These are phyloP conservation scores for Nissolia schottii DNA, from an alignment of 306 rosid genomes.

Conservation along the genomic window DNA sequence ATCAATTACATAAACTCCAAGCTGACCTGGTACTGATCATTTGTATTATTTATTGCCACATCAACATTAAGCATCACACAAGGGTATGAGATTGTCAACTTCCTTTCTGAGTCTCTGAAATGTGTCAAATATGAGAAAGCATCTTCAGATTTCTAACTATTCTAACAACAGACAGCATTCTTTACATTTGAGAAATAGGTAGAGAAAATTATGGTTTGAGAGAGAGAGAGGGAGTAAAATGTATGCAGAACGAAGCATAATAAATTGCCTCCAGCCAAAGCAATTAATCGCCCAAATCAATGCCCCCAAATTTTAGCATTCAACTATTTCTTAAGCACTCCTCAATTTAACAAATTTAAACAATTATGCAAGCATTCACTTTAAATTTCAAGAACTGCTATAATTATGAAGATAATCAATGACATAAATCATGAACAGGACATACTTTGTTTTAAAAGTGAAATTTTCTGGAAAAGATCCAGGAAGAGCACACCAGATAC, in stretches of 20 bases:
- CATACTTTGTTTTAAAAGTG: slow-evolving; percentile 87
- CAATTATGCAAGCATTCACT: neutral
- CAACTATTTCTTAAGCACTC: neutral
- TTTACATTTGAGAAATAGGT: neutral
- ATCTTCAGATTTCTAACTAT: slow-evolving; percentile 21
- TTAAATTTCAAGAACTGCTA: neutral
- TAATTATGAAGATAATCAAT: neutral
- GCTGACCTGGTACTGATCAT: slow-evolving; percentile 96
- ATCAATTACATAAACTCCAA: slow-evolving; percentile 18
- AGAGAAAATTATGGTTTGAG: neutral
- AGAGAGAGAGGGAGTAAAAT: slow-evolving; percentile 4
- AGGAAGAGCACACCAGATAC: slow-evolving; percentile 98
- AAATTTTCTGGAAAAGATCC: slow-evolving; percentile 97
- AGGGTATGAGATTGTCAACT: slow-evolving; percentile 96
- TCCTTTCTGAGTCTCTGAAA: slow-evolving; percentile 80
- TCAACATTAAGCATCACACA: slow-evolving; percentile 99
- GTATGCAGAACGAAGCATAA: neutral
- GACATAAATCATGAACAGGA: slow-evolving; percentile 13
- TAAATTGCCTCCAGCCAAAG: neutral
- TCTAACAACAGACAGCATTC: too few relatives aligned
- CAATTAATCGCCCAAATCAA: slow-evolving; percentile 10
- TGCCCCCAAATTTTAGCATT: neutral
- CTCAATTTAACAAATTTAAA: neutral
- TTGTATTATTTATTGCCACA: slow-evolving; percentile 94
- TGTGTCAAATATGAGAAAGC: slow-evolving; percentile 30